Conservation (phyloP, 2,329 filamentous ascomycete species). For the Cryoendolithus antarcticus region DNA sequence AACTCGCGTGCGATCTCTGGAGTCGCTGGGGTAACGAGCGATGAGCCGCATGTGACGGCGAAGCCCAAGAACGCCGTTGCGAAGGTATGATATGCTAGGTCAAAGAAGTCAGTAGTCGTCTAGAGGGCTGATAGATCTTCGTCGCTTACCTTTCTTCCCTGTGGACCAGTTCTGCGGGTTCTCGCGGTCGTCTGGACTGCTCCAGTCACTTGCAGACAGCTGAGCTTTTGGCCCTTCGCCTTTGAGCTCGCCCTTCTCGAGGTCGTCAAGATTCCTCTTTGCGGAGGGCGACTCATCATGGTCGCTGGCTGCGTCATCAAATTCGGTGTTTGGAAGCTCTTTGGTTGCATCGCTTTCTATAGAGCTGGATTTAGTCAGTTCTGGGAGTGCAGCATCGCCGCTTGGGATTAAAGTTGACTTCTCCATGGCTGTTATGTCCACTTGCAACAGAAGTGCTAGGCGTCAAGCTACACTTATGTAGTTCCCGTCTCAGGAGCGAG, state of each 20-base stretch:
- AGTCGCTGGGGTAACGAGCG: slow-evolving; percentile 13
- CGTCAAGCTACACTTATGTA: no score
- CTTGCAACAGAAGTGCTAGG: no score
- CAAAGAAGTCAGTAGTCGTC: slow-evolving; percentile 13
- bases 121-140: slow-evolving; percentile 25
- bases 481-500: no score
- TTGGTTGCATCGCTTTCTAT: no score
- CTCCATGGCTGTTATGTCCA: no score
- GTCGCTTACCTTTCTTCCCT: slow-evolving; percentile 25
- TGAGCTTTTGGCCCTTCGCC: no score
- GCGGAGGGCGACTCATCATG: no score
- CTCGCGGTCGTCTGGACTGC: slow-evolving; percentile 9
- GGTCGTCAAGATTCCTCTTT: neutral
- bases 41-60: slow-evolving; percentile 20
- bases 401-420: no score
- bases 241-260: slow-evolving; percentile 1
- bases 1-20: slow-evolving; percentile 31
- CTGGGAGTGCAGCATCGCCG: no score
- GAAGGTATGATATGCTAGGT: slow-evolving; percentile 19
- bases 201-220: slow-evolving; percentile 5
- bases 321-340: no score
- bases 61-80: slow-evolving; percentile 26
- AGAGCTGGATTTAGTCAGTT: no score
- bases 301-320: no score
- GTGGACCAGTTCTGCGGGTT: slow-evolving; percentile 22